phyloP scores from a whole-genome alignment of 2,329 filamentous ascomycete genomes.

The Microsporum ferrugineum region DNA sequence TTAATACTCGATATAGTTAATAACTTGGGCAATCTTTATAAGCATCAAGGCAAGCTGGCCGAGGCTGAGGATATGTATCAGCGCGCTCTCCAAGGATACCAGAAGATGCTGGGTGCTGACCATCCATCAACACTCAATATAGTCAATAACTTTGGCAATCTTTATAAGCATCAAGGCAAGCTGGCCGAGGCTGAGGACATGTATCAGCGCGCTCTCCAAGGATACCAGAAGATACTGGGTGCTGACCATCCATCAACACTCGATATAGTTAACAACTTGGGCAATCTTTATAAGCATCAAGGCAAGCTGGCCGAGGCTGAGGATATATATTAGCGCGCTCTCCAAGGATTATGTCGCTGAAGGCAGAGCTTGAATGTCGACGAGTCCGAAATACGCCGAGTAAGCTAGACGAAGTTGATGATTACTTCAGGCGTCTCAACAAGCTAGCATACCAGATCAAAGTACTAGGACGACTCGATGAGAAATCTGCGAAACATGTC shows the following conservation, averaged over 20 bases:
- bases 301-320: conserved; percentile 5
- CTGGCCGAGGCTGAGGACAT: conserved; percentile 2
- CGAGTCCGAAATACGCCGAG: too few relatives aligned
- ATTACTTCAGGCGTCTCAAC: too few relatives aligned
- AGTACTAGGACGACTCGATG: too few relatives aligned
- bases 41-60: background rate
- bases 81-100: background rate
- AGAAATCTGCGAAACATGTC: too few relatives aligned
- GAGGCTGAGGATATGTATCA: conserved; percentile 5
- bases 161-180: background rate
- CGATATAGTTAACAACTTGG: background rate
- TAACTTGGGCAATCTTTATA: background rate
- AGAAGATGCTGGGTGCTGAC: background rate
- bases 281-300: background rate
- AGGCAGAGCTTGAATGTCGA: too few relatives aligned
- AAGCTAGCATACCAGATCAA: too few relatives aligned
- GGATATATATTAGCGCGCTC: background rate
- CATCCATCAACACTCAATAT: background rate
- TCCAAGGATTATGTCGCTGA: too few relatives aligned
- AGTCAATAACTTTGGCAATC: background rate
- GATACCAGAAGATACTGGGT: background rate
- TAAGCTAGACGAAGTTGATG: too few relatives aligned
- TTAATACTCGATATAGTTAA: background rate
- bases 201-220: conserved; percentile 1
- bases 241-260: conserved; percentile 2